Conservation (phyloP, 805 yeast species). For the Metschnikowia aberdeeniae region DNA sequence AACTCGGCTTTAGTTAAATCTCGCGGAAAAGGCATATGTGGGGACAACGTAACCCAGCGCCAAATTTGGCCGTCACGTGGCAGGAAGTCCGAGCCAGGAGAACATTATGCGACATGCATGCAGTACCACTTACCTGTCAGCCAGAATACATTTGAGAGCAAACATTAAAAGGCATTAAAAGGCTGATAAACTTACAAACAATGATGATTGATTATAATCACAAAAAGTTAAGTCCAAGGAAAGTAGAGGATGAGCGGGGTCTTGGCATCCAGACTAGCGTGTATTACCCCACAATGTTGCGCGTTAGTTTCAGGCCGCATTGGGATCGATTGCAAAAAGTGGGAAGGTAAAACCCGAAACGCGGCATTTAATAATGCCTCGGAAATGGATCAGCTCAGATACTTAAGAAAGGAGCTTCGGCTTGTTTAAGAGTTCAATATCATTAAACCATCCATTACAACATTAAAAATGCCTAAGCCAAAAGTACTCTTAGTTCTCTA, state of each 20-base stretch:
- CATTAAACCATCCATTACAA: not conserved
- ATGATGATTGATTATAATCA: no score
- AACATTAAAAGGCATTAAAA: no score
- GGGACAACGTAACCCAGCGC: not conserved
- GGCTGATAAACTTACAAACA: no score
- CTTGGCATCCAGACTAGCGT: no score
- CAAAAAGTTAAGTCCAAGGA: no score
- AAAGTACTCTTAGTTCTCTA: conserved; percentile 55
- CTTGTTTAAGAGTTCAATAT: not conserved
- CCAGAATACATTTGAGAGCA: not conserved
- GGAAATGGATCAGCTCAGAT: not conserved
- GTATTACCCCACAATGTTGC: conserved; percentile 4
- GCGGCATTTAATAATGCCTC: conserved; percentile 6
- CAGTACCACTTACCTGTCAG: not conserved
- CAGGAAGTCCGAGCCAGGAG: conserved; percentile 2
- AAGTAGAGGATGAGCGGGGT: no score
- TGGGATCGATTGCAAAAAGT: not conserved
- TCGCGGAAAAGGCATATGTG: not conserved
- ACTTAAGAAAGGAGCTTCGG: not conserved
- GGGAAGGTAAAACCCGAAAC: not conserved
- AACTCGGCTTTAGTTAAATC: not conserved
- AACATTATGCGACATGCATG: not conserved
- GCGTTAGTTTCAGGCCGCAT: not conserved
- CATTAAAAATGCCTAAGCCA: conserved; percentile 17
- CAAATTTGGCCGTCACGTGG: not conserved